Conservation (phyloP, 345 rosid species). For the Iberis pinnata region DNA sequence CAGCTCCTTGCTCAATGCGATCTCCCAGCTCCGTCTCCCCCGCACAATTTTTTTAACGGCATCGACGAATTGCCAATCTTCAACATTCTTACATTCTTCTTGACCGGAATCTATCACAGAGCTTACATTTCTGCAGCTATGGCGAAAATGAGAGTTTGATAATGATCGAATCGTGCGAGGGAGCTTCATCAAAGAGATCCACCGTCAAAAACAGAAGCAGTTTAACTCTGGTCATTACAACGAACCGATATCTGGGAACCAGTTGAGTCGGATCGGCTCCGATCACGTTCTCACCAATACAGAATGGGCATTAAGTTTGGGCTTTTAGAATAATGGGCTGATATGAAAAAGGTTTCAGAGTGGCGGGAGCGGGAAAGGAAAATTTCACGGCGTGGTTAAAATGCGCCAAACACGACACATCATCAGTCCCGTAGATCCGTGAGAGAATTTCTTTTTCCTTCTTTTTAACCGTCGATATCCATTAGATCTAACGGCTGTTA, state of each 20-base stretch:
- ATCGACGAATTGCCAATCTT: slow-evolving; percentile 43
- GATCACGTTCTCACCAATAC: background rate
- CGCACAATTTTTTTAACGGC: slow-evolving; percentile 44
- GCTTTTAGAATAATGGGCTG: background rate
- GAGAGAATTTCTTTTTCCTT: slow-evolving; percentile 1
- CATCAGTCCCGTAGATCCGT: slow-evolving; percentile 8
- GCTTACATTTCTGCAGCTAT: slow-evolving; percentile 26
- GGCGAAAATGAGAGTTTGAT: slow-evolving; percentile 14
- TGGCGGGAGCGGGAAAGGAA: slow-evolving; percentile 11
- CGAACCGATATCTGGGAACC: slow-evolving; percentile 17
- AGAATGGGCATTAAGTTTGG: background rate
- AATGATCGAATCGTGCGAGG: slow-evolving; percentile 24
- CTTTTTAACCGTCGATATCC: slow-evolving; percentile 17
- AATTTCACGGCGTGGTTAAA: slow-evolving; percentile 10
- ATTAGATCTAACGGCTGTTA: slow-evolving; percentile 11
- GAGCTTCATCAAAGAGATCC: slow-evolving; percentile 39
- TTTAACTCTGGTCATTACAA: background rate
- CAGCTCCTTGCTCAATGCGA: slow-evolving; percentile 42
- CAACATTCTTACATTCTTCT: slow-evolving; percentile 21
- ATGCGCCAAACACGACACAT: slow-evolving; percentile 15
- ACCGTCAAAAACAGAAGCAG: slow-evolving; percentile 1
- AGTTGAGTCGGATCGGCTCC: background rate
- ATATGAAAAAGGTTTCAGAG: background rate
- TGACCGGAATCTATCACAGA: slow-evolving; percentile 13
- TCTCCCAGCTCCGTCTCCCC: slow-evolving; percentile 65